Base-by-base conservation (phyloP, 2,329 filamentous ascomycete genomes). In the Trichoderma koningiopsis region DNA sequence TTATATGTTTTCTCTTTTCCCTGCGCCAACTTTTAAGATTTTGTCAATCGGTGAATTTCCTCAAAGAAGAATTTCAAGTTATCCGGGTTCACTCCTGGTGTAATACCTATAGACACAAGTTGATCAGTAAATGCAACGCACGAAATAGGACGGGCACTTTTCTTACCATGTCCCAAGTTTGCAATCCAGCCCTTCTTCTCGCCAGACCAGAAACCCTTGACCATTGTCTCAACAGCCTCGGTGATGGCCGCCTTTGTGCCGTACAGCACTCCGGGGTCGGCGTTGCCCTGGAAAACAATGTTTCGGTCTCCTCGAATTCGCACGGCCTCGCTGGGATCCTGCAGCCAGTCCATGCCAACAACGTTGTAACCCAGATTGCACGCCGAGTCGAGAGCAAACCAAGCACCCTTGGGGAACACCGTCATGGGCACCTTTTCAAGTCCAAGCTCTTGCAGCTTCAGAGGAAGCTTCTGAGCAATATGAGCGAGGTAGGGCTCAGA, bases 331-430 rank as follows among this genome's bases (percentile, higher is more conserved):
- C 90, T 91, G 13, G 96, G 92, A 75, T 96, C 93, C 75, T 97
- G 92, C 59, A 96, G 85, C 96, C 96, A 99, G 81, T 99, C 96
- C 73, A 99, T 85, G 5, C 96, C 93, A 68, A 99, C 92, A 47
- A 97, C 93, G 76, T 98, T 88, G 83, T 98, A 99, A 52, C 94
- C 94, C 19, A 94, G 88, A 76, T 94, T 84, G 82, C 94, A 97
- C 24, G 96, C 87, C 37, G 92, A 89, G 74, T 97, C 92, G 60
- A 99, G 85, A 4, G 94, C 93, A 80, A 97, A 96, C 92, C 96
- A 98, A 13, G 96, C 95, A 13, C 96, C 96, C 84, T 99, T 99
- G 43, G 96, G 94, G 80, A 99, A 99, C 29, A 98, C 94, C 5
- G 94, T 96, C 94, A 98, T 97, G 3, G 96, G 96, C 3, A 99